phyloP scores from a whole-genome alignment of 2,329 filamentous ascomycete genomes.

The Teratosphaeria epicoccoides region DNA sequence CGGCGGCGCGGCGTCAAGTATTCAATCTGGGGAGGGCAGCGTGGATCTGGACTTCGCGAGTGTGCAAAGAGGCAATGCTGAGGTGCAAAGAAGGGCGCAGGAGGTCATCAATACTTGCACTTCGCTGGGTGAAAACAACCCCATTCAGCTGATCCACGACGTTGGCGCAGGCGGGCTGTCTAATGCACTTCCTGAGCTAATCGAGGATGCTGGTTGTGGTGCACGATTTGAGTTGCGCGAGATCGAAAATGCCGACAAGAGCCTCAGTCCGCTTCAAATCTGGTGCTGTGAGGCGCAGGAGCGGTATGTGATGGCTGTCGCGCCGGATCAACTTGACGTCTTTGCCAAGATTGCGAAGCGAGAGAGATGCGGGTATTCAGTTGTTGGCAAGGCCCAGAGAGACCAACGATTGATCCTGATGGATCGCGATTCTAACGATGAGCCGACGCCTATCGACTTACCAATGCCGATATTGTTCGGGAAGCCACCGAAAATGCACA shows the following conservation, averaged over 20 bases:
- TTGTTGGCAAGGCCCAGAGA: slow-evolving; percentile 71
- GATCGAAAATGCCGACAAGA: slow-evolving; percentile 76
- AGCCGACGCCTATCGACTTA: slow-evolving; percentile 73
- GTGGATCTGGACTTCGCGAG: slow-evolving; percentile 94
- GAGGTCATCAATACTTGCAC: slow-evolving; percentile 96
- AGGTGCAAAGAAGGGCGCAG: slow-evolving; percentile 89
- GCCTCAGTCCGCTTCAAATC: slow-evolving; percentile 92
- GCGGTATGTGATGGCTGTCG: slow-evolving; percentile 84
- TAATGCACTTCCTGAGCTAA: slow-evolving; percentile 75
- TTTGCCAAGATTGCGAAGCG: slow-evolving; percentile 61
- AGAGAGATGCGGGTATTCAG: slow-evolving; percentile 85
- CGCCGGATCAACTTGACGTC: slow-evolving; percentile 63
- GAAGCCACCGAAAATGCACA: slow-evolving; percentile 70
- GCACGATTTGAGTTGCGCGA: slow-evolving; percentile 91
- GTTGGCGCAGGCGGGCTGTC: slow-evolving; percentile 87
- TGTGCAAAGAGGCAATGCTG: slow-evolving; percentile 92
- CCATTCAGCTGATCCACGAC: slow-evolving; percentile 95
- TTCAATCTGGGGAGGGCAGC: slow-evolving; percentile 75
- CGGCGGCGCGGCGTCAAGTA: slow-evolving; percentile 87
- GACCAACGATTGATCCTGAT: slow-evolving; percentile 66
- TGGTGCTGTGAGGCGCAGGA: slow-evolving; percentile 98
- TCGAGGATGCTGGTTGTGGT: slow-evolving; percentile 83
- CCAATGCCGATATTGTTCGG: slow-evolving; percentile 85
- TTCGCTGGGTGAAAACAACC: slow-evolving; percentile 70
- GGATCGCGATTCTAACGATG: slow-evolving; percentile 64